A percentile compares a stretch with the other conserved stretches of the same genome.
phyloP scores from a whole-genome alignment of 73 alveolate species.

The Symbiodinium natans region DNA sequence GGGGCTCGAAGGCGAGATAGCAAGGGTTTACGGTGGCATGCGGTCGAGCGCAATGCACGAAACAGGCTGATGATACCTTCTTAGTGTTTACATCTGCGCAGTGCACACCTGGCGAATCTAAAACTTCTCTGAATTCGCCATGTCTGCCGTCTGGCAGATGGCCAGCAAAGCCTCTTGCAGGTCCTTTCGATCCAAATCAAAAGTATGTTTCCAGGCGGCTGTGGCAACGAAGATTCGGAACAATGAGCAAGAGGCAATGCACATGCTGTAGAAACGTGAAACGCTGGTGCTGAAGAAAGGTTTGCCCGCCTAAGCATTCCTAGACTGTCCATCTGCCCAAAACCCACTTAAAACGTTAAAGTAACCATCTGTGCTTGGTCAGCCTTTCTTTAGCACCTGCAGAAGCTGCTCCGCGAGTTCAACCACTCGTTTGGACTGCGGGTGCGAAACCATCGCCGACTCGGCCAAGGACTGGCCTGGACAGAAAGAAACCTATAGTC shows the following conservation, averaged over 20 bases:
- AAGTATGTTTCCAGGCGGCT: too few species aligned
- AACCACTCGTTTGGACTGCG: slow-evolving; percentile 61
- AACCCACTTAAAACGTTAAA: too few species aligned
- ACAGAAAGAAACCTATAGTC: not conserved
- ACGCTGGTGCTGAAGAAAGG: not conserved
- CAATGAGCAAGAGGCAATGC: not conserved
- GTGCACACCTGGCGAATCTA: not conserved
- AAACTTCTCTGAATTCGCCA: not conserved
- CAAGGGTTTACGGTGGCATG: too few species aligned
- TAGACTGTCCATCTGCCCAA: too few species aligned
- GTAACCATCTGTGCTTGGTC: too few species aligned
- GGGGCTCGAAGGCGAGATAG: too few species aligned
- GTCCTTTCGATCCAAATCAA: too few species aligned
- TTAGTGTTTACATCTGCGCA: too few species aligned
- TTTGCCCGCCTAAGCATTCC: too few species aligned
- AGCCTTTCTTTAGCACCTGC: slow-evolving; percentile 65
- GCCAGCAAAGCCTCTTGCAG: not conserved
- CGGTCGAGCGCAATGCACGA: too few species aligned
- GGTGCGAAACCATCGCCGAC: slow-evolving; percentile 83
- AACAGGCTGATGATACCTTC: too few species aligned
- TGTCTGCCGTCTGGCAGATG: not conserved
- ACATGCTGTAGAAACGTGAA: not conserved
- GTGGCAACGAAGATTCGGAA: too few species aligned
- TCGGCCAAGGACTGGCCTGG: slow-evolving; percentile 66
- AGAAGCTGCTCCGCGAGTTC: slow-evolving; percentile 46